Evolutionary conservation across 305 asterid species (phyloP), one percentile per base, ranked within the genome.

Genomic region (Fraxinus dipetala): DNA sequence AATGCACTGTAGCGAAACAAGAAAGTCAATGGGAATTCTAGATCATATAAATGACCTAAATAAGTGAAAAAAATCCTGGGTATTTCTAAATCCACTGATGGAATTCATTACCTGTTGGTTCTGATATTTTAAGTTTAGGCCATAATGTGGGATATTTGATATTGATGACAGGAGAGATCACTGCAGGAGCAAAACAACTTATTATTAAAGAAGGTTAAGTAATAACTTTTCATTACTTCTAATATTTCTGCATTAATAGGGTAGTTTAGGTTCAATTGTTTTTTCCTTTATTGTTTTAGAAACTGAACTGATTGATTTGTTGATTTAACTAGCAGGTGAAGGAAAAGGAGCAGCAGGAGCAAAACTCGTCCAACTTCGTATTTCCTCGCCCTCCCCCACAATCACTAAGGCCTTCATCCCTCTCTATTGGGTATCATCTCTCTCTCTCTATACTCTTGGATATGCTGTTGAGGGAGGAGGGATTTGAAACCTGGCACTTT

Each of bases 121-220:
- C 11, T 43, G 16, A 43, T 43, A 43, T 43, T 43, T 43, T 43
- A 43, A 10, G 51, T 43, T 43, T 11, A 43, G 51, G 51, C 51
- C 51, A 56, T 56, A 6, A 18, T 56, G 67, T 1, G 13, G 13
- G 5, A 20, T 59, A 11, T 78, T 35, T 32, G 70, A 26, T 0
- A 40, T 28, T 40, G 77, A 43, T 89, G 74, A 65, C 92, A 93
- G 98, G 98, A 89, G 92, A 93, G 75, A 83, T 84, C 85, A 48
- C 80, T 93, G 83, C 90, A 83, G 84, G 90, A 87, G 80, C 91
- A 92, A 51, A 90, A 92, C 85, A 90, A 81, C 56, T 3, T 80
- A 74, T 79, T 93, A 65, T 81, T 85, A 6, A 93, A 88, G 81
- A 84, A 91, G 98, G 95, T 90, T 80, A 76, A 70, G 8, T 1